Conservation (phyloP, 2,329 filamentous ascomycete species). For the Microsporum canis region DNA sequence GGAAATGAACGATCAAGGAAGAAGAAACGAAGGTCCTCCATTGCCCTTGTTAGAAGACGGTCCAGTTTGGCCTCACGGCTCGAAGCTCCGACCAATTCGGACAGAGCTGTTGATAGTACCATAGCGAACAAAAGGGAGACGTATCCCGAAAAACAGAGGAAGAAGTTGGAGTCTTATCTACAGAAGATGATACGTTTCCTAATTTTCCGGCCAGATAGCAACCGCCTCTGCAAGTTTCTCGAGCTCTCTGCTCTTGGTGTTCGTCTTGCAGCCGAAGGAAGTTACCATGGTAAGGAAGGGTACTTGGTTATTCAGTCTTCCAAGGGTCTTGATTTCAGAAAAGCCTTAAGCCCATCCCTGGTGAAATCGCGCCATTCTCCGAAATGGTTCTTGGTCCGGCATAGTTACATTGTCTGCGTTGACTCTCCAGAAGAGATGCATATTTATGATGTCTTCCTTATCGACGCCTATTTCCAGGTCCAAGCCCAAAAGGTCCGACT, state of each 20-base stretch:
- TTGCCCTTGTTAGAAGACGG: slow-evolving; percentile 47
- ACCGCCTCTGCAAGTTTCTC: slow-evolving; percentile 87
- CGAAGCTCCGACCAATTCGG: slow-evolving; percentile 33
- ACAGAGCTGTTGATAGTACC: slow-evolving; percentile 14
- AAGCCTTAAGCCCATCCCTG: slow-evolving; percentile 64
- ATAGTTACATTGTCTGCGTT: slow-evolving; percentile 97
- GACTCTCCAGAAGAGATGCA: slow-evolving; percentile 98
- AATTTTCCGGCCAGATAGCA: slow-evolving; percentile 93
- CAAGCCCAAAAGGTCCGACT: slow-evolving; percentile 56
- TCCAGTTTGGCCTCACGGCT: slow-evolving; percentile 40
- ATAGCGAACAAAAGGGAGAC: slow-evolving; percentile 38
- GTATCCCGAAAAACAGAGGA: slow-evolving; percentile 72
- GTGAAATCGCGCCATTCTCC: slow-evolving; percentile 73
- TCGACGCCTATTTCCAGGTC: slow-evolving; percentile 77
- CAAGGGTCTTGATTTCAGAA: slow-evolving; percentile 76
- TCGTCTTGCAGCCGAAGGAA: slow-evolving; percentile 83
- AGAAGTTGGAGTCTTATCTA: slow-evolving; percentile 77
- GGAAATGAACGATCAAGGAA: slow-evolving; percentile 52
- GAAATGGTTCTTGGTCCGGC: slow-evolving; percentile 96
- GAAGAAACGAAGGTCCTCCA: slow-evolving; percentile 44
- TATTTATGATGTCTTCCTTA: slow-evolving; percentile 96
- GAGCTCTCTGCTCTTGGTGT: slow-evolving; percentile 91
- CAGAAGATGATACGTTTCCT: slow-evolving; percentile 92
- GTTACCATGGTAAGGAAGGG: slow-evolving; percentile 96
- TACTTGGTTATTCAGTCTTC: slow-evolving; percentile 84